phyloP scores from a whole-genome alignment of 331 rosid species.

The Quercus tomentella region DNA sequence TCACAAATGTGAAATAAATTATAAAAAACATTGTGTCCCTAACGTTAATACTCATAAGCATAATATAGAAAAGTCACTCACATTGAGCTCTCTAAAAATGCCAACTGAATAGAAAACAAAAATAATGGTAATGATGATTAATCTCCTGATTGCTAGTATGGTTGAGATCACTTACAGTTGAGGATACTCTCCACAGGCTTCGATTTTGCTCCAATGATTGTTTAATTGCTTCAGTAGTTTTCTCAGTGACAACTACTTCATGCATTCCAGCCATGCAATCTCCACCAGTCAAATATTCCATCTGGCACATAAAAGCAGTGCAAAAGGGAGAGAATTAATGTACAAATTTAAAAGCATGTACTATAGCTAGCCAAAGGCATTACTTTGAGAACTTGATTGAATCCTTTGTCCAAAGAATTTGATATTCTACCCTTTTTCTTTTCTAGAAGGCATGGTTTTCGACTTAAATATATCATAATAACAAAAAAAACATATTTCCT shows the following conservation, averaged over 20 bases:
- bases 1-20: too few species aligned
- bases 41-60: background rate
- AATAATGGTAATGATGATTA: background rate
- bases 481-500: background rate
- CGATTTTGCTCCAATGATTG: slow-evolving; percentile 57
- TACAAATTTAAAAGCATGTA: background rate
- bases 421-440: too few species aligned
- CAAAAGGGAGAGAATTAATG: slow-evolving; percentile 4
- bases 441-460: background rate
- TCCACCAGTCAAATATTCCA: slow-evolving; percentile 94
- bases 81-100: background rate
- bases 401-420: too few species aligned
- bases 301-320: slow-evolving; percentile 38
- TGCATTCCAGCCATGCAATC: slow-evolving; percentile 98
- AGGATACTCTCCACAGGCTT: slow-evolving; percentile 90
- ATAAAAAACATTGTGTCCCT: too few species aligned
- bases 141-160: background rate
- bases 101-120: background rate
- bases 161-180: slow-evolving; percentile 61
- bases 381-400: too few species aligned
- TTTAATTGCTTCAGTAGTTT: slow-evolving; percentile 63
- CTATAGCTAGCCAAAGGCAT: too few species aligned
- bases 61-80: slow-evolving; percentile 1
- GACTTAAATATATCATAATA: background rate
- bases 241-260: slow-evolving; percentile 74